These are phyloP conservation scores for Penicillium sp. DNA, from an alignment of 2,329 filamentous ascomycete species.

Conservation along the genomic window DNA sequence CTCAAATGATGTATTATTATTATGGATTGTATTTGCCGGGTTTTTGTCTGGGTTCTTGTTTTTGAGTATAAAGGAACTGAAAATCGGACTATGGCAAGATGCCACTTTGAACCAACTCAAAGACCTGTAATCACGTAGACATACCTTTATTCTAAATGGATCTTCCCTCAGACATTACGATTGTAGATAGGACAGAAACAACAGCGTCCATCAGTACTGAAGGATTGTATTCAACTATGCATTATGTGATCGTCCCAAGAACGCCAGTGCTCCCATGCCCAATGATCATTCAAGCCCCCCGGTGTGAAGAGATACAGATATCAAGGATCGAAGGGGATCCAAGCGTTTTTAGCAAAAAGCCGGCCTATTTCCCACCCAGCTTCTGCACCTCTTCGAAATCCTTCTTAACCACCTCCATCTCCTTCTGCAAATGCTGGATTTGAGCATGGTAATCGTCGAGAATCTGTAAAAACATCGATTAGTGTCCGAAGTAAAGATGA, in stretches of 20 bases:
- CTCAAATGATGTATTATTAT: conserved; percentile 41
- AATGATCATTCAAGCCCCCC: conserved; percentile 19
- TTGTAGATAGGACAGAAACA: background rate
- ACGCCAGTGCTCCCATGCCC: conserved; percentile 33
- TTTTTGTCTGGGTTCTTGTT: conserved; percentile 24
- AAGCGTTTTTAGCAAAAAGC: conserved; percentile 13
- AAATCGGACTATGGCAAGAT: conserved; percentile 8
- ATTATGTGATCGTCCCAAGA: conserved; percentile 26
- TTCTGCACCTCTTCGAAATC: conserved; percentile 62
- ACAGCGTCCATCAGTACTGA: conserved; percentile 4
- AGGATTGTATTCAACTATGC: conserved; percentile 29
- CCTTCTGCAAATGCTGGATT: conserved; percentile 62
- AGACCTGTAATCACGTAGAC: background rate
- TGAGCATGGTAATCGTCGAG: conserved; percentile 56
- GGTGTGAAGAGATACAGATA: conserved; percentile 14
- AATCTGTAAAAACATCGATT: conserved; percentile 45
- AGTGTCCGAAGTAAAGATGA: conserved; percentile 27
- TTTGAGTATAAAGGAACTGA: conserved; percentile 28
- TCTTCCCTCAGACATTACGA: background rate
- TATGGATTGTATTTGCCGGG: conserved; percentile 35
- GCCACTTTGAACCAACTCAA: background rate
- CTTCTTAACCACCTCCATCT: conserved; percentile 61
- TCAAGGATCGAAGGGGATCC: conserved; percentile 5
- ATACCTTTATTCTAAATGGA: background rate
- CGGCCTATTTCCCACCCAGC: conserved; percentile 30